Conservation (phyloP, 805 yeast genomes). For the Pichia nanzhaoensis region DNA sequence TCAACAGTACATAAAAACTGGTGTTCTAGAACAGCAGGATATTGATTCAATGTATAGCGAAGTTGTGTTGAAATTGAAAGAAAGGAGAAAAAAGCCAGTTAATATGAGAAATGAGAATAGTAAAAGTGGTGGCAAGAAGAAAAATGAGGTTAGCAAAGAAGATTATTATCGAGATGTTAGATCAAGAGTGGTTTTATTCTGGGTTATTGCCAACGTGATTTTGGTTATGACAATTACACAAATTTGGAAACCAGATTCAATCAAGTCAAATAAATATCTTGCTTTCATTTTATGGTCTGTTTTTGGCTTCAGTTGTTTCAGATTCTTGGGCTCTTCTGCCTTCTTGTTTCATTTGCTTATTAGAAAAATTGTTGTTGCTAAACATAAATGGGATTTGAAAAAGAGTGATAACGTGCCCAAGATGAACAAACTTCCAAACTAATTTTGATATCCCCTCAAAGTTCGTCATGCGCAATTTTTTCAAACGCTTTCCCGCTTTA, state of each 20-base stretch:
- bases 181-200: constrained; percentile 89
- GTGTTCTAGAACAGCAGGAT: constrained; percentile 64
- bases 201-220: constrained; percentile 81
- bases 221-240: constrained; percentile 85
- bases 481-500: too few species aligned
- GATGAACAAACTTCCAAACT: constrained; percentile 14
- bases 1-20: constrained; percentile 75
- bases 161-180: constrained; percentile 94
- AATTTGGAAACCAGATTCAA: constrained; percentile 62
- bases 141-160: constrained; percentile 43
- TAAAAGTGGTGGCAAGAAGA: constrained; percentile 31
- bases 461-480: too few species aligned
- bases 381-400: constrained; percentile 28
- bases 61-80: constrained; percentile 63
- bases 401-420: constrained; percentile 16
- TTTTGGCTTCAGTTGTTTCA: constrained; percentile 71
- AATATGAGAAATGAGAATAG: constrained; percentile 38
- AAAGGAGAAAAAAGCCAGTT: constrained; percentile 56
- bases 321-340: constrained; percentile 76
- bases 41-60: constrained; percentile 79
- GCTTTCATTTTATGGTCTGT: constrained; percentile 89
- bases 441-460: not conserved
- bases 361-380: constrained; percentile 28
- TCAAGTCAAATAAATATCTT: constrained; percentile 65
- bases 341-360: constrained; percentile 46